Percentiles rank a stretch among this genome's conserved stretches.
phyloP scores from a whole-genome alignment of 2,329 filamentous ascomycete species.

The Plectosphaerella plurivora region DNA sequence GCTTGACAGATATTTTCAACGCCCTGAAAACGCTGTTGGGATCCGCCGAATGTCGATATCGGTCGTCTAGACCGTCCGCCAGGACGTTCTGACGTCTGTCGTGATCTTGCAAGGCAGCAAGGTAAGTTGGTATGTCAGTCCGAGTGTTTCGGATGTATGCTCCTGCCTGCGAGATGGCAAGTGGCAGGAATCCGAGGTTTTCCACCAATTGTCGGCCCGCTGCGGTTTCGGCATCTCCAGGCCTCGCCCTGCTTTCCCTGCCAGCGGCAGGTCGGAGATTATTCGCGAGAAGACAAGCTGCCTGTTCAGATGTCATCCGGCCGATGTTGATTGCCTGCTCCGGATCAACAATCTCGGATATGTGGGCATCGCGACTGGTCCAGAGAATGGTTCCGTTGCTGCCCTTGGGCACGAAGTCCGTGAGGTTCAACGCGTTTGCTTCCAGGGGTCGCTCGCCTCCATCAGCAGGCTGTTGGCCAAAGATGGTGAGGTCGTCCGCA shows the following conservation, averaged over 20 bases:
- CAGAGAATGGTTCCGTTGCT: constrained; percentile 21
- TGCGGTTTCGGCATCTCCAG: neutral
- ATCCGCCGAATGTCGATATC: constrained; percentile 18
- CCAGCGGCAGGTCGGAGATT: no score
- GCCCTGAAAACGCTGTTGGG: constrained; percentile 27
- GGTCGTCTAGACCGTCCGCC: constrained; percentile 16
- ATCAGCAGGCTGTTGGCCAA: constrained; percentile 11
- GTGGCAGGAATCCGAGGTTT: constrained; percentile 22
- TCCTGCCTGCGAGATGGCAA: constrained; percentile 26
- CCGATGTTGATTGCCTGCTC: constrained; percentile 13
- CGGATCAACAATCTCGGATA: constrained; percentile 18
- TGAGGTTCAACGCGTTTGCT: neutral
- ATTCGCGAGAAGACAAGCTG: constrained; percentile 10
- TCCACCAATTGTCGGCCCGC: no score
- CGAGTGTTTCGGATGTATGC: constrained; percentile 23
- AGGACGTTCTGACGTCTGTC: constrained; percentile 17
- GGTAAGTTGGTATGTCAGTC: constrained; percentile 16
- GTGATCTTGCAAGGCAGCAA: constrained; percentile 16
- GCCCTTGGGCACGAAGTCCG: constrained; percentile 18
- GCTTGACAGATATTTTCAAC: constrained; percentile 26
- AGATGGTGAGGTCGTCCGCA: constrained; percentile 23
- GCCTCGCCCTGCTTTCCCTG: neutral
- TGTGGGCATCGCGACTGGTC: constrained; percentile 24
- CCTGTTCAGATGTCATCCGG: constrained; percentile 16
- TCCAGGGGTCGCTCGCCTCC: neutral